Base-by-base conservation (phyloP, 352 stramenopile species). In the Phytophthora fragariae region DNA sequence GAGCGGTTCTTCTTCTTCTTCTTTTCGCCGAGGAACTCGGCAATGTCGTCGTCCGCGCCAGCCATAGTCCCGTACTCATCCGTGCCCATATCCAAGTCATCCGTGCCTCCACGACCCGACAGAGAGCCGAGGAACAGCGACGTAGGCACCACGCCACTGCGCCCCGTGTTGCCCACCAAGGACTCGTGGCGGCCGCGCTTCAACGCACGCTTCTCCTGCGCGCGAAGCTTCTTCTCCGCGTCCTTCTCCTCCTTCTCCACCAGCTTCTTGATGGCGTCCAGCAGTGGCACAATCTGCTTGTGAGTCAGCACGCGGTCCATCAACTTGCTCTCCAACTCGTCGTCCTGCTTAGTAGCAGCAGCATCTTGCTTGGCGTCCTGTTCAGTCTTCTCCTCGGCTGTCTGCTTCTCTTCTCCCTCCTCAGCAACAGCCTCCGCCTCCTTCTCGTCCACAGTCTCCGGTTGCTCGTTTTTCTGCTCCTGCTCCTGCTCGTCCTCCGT, bases 1-100 rank as follows among this genome's bases (percentile, higher is more conserved):
- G 87, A 65, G 15, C 89, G 87, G 70, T 96, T 96, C 72, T 96
- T 96, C 59, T 82, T 90, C 81, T 93, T 93, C 72, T 94, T 93
- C 57, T 86, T 93, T 68, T 96, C 89, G 31, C 89, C 89, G 56
- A 96, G 61, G 55, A 96, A 94, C 62, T 94, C 89, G 35, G 89
- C 89, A 65, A 96, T 94, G 39, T 94, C 89, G 60, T 94, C 87
- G 27, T 93, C 83, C 0, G 79, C 85, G 14, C 77, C 81, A 61
- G 75, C 79, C 79, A 92, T 88, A 2, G 65, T 65, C 5, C 62
- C 70, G 14, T 81, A 69, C 29, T 62, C 70, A 54, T 73, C 74
- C 57, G 68, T 60, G 5, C 57, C 63, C 49, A 71, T 74, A 9
- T 65, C 67, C 2, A 67, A 44, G 7, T 81, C 73, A 15, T 88